Base-by-base conservation (phyloP, 331 rosid species). In the Malus hybrid region DNA sequence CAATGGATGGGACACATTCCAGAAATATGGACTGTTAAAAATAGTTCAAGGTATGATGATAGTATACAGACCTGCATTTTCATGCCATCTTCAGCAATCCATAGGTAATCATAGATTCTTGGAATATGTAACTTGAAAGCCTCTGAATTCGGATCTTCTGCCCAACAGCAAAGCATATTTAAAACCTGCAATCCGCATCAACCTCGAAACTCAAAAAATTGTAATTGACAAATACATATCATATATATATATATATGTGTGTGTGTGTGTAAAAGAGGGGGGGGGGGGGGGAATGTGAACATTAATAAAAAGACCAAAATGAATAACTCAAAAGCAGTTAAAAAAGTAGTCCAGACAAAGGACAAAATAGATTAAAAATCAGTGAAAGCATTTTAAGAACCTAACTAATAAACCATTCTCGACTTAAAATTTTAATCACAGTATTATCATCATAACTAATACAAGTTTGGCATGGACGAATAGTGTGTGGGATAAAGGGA, bases 51-150 rank as follows among this genome's bases (percentile, higher is more conserved):
- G 36, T 24, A 33, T 18, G 24, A 67, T 13, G 48, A 31, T n/a
- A 74, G 18, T 4, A 52, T 69, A 67, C 63, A 57, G 28, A 90
- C 96, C 98, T 93, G 95, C 93, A 93, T 93, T 86, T 90, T 93
- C 98, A 93, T 90, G 84, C 98, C 98, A 77, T 93, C 98, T 82
- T 93, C 98, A 85, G 98, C 98, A 80, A 93, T 65, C 98, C 98
- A 93, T 65, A 93, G 80, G 80, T 82, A 90, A 81, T 93, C 98
- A 76, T 83, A 31, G 80, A 93, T 72, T 82, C 98, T 86, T 59
- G 98, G 98, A 86, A 93, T 90, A 85, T 93, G 98, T 84, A 88
- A 76, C 84, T 87, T 93, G 85, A 90, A 93, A 79, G 95, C 94
- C 85, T 90, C 96, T 42, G 94, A 90, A 83, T 90, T 93, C 55